Evolutionary conservation across 2,329 filamentous ascomycete genomes (phyloP), one percentile per base, ranked within the genome.

Genomic region (Ceratocystis albifundus): DNA sequence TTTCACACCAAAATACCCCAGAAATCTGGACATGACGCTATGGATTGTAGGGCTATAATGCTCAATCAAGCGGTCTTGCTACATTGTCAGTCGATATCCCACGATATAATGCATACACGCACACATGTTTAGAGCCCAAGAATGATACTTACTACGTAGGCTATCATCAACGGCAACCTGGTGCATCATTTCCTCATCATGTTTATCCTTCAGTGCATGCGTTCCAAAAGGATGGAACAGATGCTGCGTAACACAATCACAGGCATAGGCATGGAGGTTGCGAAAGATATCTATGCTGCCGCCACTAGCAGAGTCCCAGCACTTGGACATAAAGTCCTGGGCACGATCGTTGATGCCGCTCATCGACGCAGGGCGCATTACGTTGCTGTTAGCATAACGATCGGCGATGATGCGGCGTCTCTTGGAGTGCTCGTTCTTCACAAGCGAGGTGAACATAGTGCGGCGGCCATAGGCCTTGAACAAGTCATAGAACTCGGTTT

Each of bases 151-250:
- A 87, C 85, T 85, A 71, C 86, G 83, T 7, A 88, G 75, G 70
- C 84, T 88, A 70, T 86, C 80, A 68, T 88, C 85, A 68, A 85
- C 84, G 0, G 85, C 84, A 2, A 88, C 79, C 71, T 89, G 84
- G 66, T 83, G 80, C 86, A 89, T 88, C 73, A 89, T 81, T 15
- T 81, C 78, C 69, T 84, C 81, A 66, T 88, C 84, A n/a, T 79
- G 72, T 41, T 75, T 70, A 20, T 79, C 75, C 36, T 80, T 76
- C 1, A 88, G 77, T 7, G 85, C 86, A 68, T 85, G 77, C 1
- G 83, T 82, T 1, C 85, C 86, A 67, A 83, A 79, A 0, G 85
- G 85, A 65, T 86, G 83, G 71, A 89, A 87, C n/a, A 89, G 77
- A 69, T 88, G 85, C 70, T 87, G 83, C 0, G 85, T 86, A 32